phyloP scores from a whole-genome alignment of 176 grass and related monocot genomes.

The Panicum miliaceum region DNA sequence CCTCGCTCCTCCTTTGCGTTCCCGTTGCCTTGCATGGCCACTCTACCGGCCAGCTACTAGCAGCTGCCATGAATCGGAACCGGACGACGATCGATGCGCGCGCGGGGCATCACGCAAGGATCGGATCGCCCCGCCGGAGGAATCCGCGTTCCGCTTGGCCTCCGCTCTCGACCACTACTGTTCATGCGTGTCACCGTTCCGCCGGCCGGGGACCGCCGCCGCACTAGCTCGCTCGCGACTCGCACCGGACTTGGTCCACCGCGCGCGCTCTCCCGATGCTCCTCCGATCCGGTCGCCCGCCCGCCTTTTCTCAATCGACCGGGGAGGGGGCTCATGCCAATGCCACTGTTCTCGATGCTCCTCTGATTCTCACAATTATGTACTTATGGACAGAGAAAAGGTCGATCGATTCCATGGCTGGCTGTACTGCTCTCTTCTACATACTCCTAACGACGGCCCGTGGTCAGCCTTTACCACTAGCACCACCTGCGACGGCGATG shows the following conservation, averaged over 20 bases:
- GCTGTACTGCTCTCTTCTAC: constrained; percentile 20
- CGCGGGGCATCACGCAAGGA: constrained; percentile 5
- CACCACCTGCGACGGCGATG: constrained; percentile 4
- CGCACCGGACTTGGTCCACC: constrained; percentile 17
- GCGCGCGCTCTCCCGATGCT: neutral
- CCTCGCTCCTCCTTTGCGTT: neutral
- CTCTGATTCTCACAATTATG: constrained; percentile 34
- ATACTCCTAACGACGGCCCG: constrained; percentile 8
- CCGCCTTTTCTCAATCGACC: constrained; percentile 35
- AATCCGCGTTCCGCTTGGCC: neutral
- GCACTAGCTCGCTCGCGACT: constrained; percentile 26
- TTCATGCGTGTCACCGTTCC: constrained; percentile 18
- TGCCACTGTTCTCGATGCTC: no score
- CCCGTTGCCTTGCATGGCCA: neutral
- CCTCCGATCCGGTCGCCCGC: neutral
- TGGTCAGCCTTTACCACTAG: neutral
- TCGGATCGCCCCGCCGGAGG: neutral
- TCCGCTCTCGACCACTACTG: neutral
- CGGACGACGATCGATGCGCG: neutral
- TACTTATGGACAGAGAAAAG: no score
- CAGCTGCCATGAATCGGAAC: neutral
- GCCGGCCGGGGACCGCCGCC: constrained; percentile 50
- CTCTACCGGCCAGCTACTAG: neutral
- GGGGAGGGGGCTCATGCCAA: neutral
- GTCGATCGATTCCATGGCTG: constrained; percentile 46